phyloP scores from a whole-genome alignment of 352 stramenopile genomes.

The Globisporangium cylindrosporum region DNA sequence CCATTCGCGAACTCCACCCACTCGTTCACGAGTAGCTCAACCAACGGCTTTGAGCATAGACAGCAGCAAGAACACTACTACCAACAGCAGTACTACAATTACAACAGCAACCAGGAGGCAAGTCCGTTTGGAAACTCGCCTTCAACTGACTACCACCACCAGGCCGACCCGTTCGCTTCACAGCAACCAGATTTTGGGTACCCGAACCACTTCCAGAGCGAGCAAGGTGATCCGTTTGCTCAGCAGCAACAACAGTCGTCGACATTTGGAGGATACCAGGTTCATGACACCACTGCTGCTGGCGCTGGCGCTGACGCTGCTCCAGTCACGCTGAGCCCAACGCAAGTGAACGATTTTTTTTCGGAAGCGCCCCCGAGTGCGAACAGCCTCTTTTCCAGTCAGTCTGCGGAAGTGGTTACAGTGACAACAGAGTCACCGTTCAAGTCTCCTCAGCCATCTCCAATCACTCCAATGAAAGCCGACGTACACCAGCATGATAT shows the following conservation, averaged over 20 bases:
- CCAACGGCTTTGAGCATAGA: constrained; percentile 9
- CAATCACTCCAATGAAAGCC: background rate
- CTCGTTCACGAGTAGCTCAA: background rate
- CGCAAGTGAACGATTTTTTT: constrained; percentile 34
- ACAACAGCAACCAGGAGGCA: constrained; percentile 5
- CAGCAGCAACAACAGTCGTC: background rate
- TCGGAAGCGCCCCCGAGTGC: constrained; percentile 26
- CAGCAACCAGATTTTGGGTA: constrained; percentile 5
- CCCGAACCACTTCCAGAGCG: background rate
- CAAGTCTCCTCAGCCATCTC: background rate
- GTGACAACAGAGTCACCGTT: background rate
- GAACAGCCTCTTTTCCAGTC: constrained; percentile 35
- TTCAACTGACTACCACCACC: background rate
- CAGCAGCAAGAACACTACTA: background rate
- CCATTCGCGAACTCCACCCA: constrained; percentile 1
- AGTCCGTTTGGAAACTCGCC: constrained; percentile 1
- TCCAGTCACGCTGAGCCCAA: constrained; percentile 13
- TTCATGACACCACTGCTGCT: background rate
- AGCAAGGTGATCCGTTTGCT: constrained; percentile 8
- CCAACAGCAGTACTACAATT: constrained; percentile 9
- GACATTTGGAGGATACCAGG: constrained; percentile 2
- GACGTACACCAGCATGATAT: background rate
- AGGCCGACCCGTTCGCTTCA: constrained; percentile 20
- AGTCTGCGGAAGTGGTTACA: background rate
- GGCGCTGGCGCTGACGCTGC: background rate